Evolutionary conservation across 805 yeast species (phyloP), one percentile per base, ranked within the genome.

Genomic region (Kodamaea leandrae): DNA sequence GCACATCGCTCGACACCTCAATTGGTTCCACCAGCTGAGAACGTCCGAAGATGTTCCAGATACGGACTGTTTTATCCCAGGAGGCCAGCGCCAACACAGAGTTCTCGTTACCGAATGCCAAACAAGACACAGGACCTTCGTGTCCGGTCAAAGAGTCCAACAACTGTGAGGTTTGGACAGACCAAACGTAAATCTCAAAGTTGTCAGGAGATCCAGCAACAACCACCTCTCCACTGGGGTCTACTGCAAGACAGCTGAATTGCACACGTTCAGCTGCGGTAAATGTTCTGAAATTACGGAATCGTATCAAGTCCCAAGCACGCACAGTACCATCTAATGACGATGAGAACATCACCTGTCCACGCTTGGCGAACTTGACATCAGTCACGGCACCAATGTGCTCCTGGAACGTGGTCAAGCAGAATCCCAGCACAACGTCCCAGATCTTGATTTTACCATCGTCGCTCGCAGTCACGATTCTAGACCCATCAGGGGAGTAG

Each of bases 391-490:
- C 83, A 1, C 95, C 80, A 1, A 86, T 76, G 55, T 93, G 99
- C 52, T 91, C 97, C 32, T 82, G 83, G 57, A 93, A 90, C 0
- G 99, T 93, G 24, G 83, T 89, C 17, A 91, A 72, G 61, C 96
- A 88, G 58, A 93, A 93, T 0, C 99, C 99, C 2, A 96, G 85
- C 8, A 71, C 74, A 15, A 89, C 81, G 59, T 93, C 99, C 99
- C 99, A 93, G 12, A 93, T 85, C 61, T 93, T 93, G 49, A 93
- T 85, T 53, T 90, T 90, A 26, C 99, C 99, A 60, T 93, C 99
- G 57, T 91, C 98, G 1, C 96, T 78, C 2, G 96, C 97, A 1
- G 98, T 91, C 3, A 91, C 93, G 3, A 91, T 74, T 52, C 88
- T 76, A 2, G 95, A 77, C 1, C 98, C 99, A 67, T 93, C 99